Base-by-base conservation (phyloP, 2,329 filamentous ascomycete genomes). In the Monosporascus cannonballus region DNA sequence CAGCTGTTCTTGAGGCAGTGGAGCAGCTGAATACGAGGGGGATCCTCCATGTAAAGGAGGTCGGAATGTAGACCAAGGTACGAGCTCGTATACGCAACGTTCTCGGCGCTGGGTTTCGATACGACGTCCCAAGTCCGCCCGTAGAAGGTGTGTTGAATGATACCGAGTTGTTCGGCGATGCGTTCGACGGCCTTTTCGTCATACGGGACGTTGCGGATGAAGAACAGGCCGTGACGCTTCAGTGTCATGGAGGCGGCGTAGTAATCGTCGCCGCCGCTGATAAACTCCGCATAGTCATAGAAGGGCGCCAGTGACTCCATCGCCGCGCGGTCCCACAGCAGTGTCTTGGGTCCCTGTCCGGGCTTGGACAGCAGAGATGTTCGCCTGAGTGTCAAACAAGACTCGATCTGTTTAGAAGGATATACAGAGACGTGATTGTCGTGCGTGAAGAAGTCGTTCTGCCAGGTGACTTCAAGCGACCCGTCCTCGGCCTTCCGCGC, bases 31-130 rank as follows among this genome's bases (percentile, higher is more conserved):
- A 94, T 82, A 34, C 86, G 84, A 0, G 93, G 93, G 3, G 89
- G 84, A 49, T 89, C 81, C 15, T 80, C 73, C 71, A 94, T 86
- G 72, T 97, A 97, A 51, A 96, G 78, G 41, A 97, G 79, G 67
- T 97, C 94, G 82, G 96, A 94, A 72, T 99, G 94, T 47, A 96
- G 84, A 17, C 89, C 89, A 1, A 97, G 83, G 64, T 85, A 86
- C 48, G 86, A 79, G 64, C 81, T 86, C 1, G 93, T 96, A 72
- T 97, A 91, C 9, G 94, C 93, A 4, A 96, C 89, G 67, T 97
- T 97, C 66, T 93, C 91, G 24, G 92, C 90, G 51, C 89, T 69
- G 1, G 87, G 86, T 50, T 95, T 87, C 3, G 86, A 90, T 51
- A 84, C 82, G 14, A 97, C 93, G 69, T 96, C 88, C 84, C 92